Base-by-base conservation (phyloP, 2,329 filamentous ascomycete species). In the Chaetothyriales sp. region DNA sequence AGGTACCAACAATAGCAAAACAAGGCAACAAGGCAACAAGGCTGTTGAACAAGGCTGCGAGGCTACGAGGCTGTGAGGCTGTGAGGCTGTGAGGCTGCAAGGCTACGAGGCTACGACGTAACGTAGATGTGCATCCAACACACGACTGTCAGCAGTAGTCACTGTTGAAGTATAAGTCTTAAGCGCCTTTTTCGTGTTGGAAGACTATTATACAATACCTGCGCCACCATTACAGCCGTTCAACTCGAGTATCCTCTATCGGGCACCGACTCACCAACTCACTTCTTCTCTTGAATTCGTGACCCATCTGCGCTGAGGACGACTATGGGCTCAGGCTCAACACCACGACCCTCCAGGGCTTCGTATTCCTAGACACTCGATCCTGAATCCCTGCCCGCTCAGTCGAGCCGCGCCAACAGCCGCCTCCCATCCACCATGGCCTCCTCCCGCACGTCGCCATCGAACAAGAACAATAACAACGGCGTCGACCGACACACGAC, bases 401-500 rank as follows among this genome's bases (percentile, higher is more conserved):
- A 15, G 2, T 15, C 15, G 5, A 8, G 28, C 28, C 28, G 4
- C 28, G 7, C 12, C 28, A 9, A n/a, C n/a, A n/a, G n/a, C n/a
- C n/a, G 28, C 32, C 32, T 25, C 22, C 6, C 22, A n/a, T 25
- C 32, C 4, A 12, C 32, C 19, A 58, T 58, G 56, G 54, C 56
- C 46, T 52, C 54, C 5, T 51, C 56, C 22, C 53, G 44, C 25
- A 47, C 54, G 10, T 32, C 44, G 19, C 36, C 48, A 15, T 48
- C 44, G 22, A 25, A 25, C 22, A 25, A 6, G 22, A 25, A 25
- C 22, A 25, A 6, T 6, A 3, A 25, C 15, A 44, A 46, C n/a
- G 53, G 53, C 26, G 52, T 32, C 43, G 52, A 52, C 39, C 54
- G 52, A 15, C 18, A 46, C 15, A 48, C 53, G 39, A 49, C 52